These are phyloP conservation scores for Ophiostoma ulmi DNA, from an alignment of 2,329 filamentous ascomycete species.

Conservation along the genomic window DNA sequence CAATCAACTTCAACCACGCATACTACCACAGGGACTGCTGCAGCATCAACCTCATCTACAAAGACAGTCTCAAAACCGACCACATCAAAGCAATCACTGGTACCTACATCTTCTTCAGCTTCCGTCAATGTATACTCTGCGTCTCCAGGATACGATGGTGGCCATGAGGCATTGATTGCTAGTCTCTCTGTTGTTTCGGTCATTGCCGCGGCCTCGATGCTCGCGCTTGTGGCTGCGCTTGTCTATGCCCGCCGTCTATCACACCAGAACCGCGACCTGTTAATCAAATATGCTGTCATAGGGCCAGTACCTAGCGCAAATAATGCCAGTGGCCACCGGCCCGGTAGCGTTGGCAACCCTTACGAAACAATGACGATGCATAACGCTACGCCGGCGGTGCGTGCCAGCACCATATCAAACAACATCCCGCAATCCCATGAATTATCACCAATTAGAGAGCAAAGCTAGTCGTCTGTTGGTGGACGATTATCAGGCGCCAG, in stretches of 20 bases:
- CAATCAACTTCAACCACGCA: neutral
- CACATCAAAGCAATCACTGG: neutral
- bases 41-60: neutral
- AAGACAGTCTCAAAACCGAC: neutral
- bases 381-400: neutral
- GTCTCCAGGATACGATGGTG: neutral
- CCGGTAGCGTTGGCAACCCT: neutral
- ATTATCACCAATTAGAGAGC: neutral
- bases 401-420: neutral
- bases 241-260: conserved; percentile 16
- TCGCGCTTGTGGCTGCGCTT: conserved; percentile 14
- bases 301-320: too few species aligned
- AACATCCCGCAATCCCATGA: neutral
- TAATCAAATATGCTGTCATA: neutral
- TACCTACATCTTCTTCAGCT: neutral
- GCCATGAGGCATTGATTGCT: conserved; percentile 17
- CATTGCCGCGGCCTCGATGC: conserved; percentile 18
- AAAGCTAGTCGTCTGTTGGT: conserved; percentile 4
- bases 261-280: neutral
- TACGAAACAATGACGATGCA: conserved; percentile 7
- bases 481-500: neutral
- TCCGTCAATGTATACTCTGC: neutral
- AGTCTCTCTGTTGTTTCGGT: conserved; percentile 20
- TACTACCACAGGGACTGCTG: neutral
- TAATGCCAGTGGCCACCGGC: neutral